Evolutionary conservation across 116 monocot genomes (phyloP), one percentile per base, ranked within the genome.

Genomic region (Trichopus zeylanicus): DNA sequence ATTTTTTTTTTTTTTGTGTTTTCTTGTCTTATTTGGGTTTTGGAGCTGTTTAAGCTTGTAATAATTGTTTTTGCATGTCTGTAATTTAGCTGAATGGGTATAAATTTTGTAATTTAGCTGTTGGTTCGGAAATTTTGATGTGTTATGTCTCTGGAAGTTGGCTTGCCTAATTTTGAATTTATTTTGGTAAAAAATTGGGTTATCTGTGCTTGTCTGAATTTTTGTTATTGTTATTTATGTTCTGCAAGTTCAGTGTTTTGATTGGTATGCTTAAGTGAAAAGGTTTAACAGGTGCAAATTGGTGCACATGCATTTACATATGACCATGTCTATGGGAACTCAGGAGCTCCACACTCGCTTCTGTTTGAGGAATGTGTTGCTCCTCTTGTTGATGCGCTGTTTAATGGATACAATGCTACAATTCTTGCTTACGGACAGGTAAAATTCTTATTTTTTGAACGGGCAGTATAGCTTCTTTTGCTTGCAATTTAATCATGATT

Each of bases 351-450:
- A 2, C 77, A 57, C 0, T 68, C 76, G 15, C 49, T 21, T 11
- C 65, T 97, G 60, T 97, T 84, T 54, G 75, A 82, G 2, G 77
- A 97, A 26, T 91, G 91, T 37, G 80, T 87, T 8, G 64, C 67
- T 15, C 97, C 97, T 16, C 75, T 97, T 0, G 69, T 91, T 20
- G 87, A 97, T 46, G 78, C 97, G 12, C 16, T 97, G 2, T 97
- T 97, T 68, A 67, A 67, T 56, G 97, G 97, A 42, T 97, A 87
- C 57, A 97, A 97, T 61, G 82, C 91, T 13, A 97, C 97, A n/a
- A 91, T 97, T 16, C 73, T 97, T 48, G 91, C 97, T 3, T 97
- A 97, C 56, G 97, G 97, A 30, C 97, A 97, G 90, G 95, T 95
- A 51, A 13, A 42, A 13, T 42, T 42, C 42, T 1, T 42, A n/a